Evolutionary conservation across 1,284 basidiomycete genomes (phyloP).

Genomic region (Ceratobasidium sp.): DNA sequence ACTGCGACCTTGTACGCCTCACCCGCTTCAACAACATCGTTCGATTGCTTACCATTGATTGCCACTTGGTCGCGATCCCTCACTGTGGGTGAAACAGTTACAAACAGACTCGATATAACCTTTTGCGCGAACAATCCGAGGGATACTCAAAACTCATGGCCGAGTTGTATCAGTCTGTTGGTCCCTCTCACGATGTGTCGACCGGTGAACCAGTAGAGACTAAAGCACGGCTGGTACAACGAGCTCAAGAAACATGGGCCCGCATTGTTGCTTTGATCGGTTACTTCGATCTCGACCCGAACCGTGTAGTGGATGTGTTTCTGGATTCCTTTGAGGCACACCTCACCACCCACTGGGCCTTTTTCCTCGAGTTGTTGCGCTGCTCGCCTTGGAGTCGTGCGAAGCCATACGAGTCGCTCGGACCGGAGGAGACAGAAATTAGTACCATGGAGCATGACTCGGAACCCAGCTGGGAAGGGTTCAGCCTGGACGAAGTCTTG

Average conservation of each 20-base stretch:
- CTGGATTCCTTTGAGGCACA: slow-evolving; percentile 88
- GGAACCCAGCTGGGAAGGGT: slow-evolving; percentile 52
- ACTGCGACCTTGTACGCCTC: slow-evolving; percentile 76
- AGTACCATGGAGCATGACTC: slow-evolving; percentile 55
- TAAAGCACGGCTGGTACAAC: slow-evolving; percentile 61
- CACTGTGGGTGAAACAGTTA: slow-evolving; percentile 61
- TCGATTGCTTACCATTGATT: slow-evolving; percentile 36
- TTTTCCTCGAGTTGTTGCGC: slow-evolving; percentile 85
- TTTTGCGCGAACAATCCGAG: slow-evolving; percentile 95
- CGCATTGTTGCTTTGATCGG: slow-evolving; percentile 88
- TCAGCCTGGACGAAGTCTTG: slow-evolving; percentile 69
- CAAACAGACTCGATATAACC: slow-evolving; percentile 98
- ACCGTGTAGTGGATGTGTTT: slow-evolving; percentile 90
- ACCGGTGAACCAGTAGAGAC: slow-evolving; percentile 60
- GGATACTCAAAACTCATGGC: slow-evolving; percentile 92
- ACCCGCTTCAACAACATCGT: slow-evolving; percentile 13
- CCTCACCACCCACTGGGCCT: slow-evolving; percentile 82
- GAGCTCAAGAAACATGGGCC: slow-evolving; percentile 80
- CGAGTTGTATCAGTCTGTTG: slow-evolving; percentile 76
- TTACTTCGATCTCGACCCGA: slow-evolving; percentile 95
- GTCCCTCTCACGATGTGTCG: slow-evolving; percentile 58
- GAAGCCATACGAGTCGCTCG: slow-evolving; percentile 42
- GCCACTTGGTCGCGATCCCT: slow-evolving; percentile 16
- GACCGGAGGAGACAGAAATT: slow-evolving; percentile 52
- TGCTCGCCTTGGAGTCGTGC: slow-evolving; percentile 76